phyloP scores from a whole-genome alignment of 441 rosid genomes.

The Bruguiera hainesii region DNA sequence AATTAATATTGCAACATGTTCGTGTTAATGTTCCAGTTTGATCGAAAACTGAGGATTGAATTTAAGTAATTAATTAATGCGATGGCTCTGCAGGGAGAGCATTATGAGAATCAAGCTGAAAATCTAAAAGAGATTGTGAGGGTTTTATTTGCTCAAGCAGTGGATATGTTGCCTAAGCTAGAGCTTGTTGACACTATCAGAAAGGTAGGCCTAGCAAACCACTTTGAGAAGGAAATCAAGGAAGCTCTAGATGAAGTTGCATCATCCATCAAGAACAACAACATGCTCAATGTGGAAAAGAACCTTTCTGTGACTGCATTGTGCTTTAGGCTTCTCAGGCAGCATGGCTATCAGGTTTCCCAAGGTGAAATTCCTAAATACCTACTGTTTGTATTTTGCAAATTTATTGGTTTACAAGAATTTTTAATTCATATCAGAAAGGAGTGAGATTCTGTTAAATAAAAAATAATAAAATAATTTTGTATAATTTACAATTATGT shows the following conservation, averaged over 20 bases:
- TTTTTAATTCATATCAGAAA: too few relatives aligned
- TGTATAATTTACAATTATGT: too few relatives aligned
- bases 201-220: conserved; percentile 35
- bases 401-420: too few relatives aligned
- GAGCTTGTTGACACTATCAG: conserved; percentile 35
- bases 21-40: too few relatives aligned
- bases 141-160: conserved; percentile 26
- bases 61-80: not conserved
- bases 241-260: conserved; percentile 24
- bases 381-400: too few relatives aligned
- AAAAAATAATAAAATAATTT: too few relatives aligned
- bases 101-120: conserved; percentile 4
- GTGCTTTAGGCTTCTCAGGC: conserved; percentile 42
- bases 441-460: too few relatives aligned
- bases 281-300: not conserved
- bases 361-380: conserved; percentile 29
- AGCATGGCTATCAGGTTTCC: conserved; percentile 36
- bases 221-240: conserved; percentile 34
- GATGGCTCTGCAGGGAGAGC: conserved; percentile 26
- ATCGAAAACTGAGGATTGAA: too few relatives aligned
- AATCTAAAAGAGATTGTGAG: conserved; percentile 21
- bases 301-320: conserved; percentile 31
- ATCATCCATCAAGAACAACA: not conserved
- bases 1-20: too few relatives aligned
- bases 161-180: conserved; percentile 21